Base-by-base conservation (phyloP, 129 eudicot genomes). In the Flaveria ramosissima region DNA sequence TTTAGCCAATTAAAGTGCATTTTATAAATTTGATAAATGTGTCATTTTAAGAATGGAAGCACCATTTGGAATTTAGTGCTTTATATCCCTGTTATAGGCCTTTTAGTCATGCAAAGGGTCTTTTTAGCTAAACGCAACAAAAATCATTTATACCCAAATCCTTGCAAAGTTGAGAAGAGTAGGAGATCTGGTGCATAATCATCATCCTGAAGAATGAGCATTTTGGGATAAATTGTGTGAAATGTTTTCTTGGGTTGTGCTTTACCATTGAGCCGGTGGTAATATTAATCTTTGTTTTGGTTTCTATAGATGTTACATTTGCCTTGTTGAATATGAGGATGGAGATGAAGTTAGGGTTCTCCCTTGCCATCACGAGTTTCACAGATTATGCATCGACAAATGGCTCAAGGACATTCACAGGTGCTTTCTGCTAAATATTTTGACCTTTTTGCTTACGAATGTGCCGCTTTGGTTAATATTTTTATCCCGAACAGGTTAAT, bases 391-490 rank as follows among this genome's bases (percentile, higher is more conserved):
- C 71, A 60, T 94, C 4, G 98, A 94, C 81, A 94, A 91, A 88
- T 94, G 98, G 98, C 97, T 94, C 39, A 94, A 94, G 81, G 98
- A 94, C 77, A 87, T 94, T 77, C 98, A 94, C 88, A 91, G 97
- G 97, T 94, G 76, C 70, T 19, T 26, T 69, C 47, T 61, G 59
- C 23, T 70, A 7, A 21, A 5, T 57, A 20, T 20, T 19, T 59
- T 59, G 39, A 23, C 16, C 36, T 14, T 5, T 59, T 9, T 2
- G 10, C 64, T 21, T 20, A 10, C 2, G 0, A 57, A 57, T 21
- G 30, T 2, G 32, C 23, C 15, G 15, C 4, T 24, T 23, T 60
- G n/a, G 41, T 16, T 11, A 24, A 9, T 60, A 36, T 24, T 21
- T 59, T 60, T 60, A 27, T 60, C n/a, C n/a, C 9, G 24, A 60